phyloP scores from a whole-genome alignment of 2,329 filamentous ascomycete species.

The Tolypocladium capitatum region DNA sequence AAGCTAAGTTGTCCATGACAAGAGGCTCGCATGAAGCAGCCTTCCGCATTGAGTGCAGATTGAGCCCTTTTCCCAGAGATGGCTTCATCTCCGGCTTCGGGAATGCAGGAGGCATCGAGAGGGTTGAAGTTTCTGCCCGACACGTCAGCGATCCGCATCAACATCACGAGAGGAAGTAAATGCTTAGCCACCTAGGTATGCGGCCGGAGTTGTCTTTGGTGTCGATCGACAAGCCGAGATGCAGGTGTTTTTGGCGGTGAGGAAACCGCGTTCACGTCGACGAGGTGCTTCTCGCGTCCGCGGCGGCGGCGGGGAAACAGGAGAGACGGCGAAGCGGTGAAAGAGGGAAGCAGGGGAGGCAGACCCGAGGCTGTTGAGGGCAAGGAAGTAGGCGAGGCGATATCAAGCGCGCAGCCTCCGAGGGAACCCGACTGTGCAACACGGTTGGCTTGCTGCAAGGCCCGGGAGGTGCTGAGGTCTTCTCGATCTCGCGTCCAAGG shows the following conservation, averaged over 20 bases:
- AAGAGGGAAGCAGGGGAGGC: background rate
- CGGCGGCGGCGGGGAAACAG: background rate
- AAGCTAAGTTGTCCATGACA: background rate
- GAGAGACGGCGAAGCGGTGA: background rate
- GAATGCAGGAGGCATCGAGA: background rate
- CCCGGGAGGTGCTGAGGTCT: background rate
- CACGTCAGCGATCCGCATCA: background rate
- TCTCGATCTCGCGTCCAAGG: background rate
- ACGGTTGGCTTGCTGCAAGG: background rate
- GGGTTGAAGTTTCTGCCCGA: background rate
- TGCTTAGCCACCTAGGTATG: too few relatives aligned
- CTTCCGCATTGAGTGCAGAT: conserved; percentile 4
- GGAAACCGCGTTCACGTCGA: background rate
- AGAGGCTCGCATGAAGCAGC: conserved; percentile 7
- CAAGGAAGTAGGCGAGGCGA: background rate
- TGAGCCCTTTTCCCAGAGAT: background rate
- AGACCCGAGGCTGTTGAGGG: background rate
- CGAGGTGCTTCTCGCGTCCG: background rate
- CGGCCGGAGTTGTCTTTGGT: background rate
- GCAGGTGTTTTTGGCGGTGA: background rate
- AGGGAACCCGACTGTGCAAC: background rate
- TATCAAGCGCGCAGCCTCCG: background rate
- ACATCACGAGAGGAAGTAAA: background rate
- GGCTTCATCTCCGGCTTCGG: background rate
- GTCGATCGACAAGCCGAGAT: background rate